Conservation (phyloP, 345 rosid genomes). For the Ceriops tagal region DNA sequence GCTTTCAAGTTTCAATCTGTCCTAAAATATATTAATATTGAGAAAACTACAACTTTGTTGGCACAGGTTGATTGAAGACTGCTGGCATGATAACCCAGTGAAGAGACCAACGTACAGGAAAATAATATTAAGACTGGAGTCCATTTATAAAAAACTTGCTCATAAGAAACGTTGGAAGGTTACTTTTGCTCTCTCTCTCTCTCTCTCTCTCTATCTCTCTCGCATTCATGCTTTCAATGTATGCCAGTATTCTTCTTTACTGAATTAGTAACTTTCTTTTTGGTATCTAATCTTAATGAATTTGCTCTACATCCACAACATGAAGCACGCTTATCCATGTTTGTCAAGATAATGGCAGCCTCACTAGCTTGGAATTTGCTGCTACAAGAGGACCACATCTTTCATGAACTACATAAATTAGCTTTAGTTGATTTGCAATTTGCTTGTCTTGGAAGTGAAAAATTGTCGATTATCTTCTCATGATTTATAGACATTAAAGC, state of each 20-base stretch:
- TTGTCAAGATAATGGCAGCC: neutral
- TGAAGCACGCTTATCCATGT: neutral
- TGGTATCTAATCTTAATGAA: no score
- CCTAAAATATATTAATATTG: no score
- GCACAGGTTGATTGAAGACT: constrained; percentile 78
- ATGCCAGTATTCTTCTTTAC: neutral
- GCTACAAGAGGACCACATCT: neutral
- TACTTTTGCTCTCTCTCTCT: constrained; percentile 7
- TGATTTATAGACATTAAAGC: no score
- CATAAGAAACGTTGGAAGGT: constrained; percentile 90
- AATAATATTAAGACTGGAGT: constrained; percentile 60
- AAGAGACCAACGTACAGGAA: constrained; percentile 79
- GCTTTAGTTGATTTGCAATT: neutral
- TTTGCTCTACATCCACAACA: neutral
- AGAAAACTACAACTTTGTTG: no score
- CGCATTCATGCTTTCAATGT: neutral
- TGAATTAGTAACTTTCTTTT: neutral
- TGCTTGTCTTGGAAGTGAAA: neutral
- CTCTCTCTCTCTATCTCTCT: neutral
- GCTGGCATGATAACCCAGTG: constrained; percentile 78
- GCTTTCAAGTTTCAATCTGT: neutral
- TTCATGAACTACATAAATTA: no score
- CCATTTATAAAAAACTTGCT: constrained; percentile 41
- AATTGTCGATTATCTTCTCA: no score
- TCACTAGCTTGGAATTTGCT: neutral